phyloP scores from a whole-genome alignment of 331 rosid genomes.

The Spiraea crenata region DNA sequence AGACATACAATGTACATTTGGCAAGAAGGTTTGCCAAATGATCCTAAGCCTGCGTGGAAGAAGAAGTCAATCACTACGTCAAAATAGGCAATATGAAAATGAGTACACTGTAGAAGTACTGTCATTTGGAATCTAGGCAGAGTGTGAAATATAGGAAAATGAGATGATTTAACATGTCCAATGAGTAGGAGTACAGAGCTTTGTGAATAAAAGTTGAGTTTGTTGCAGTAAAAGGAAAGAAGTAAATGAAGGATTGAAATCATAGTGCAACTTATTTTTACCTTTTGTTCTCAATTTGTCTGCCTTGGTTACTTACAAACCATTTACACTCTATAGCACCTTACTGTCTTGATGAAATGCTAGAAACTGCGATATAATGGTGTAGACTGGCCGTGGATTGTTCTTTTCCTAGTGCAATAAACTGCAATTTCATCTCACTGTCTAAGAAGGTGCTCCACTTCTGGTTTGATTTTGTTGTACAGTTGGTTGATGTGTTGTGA shows the following conservation, averaged over 20 bases:
- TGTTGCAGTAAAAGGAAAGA: not conserved
- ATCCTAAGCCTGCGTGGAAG: no score
- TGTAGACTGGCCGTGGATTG: not conserved
- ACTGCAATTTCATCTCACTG: not conserved
- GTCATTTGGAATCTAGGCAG: not conserved
- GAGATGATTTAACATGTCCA: not conserved
- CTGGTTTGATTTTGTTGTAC: not conserved
- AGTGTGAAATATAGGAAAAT: not conserved
- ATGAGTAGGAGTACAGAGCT: not conserved
- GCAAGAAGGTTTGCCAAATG: no score
- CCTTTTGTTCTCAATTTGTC: not conserved
- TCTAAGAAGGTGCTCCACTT: not conserved
- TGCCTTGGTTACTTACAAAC: not conserved
- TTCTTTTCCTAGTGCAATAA: not conserved
- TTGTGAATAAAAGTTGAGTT: not conserved
- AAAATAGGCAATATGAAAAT: no score
- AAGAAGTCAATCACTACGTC: no score
- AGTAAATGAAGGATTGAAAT: slow-evolving; percentile 3
- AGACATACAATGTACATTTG: no score
- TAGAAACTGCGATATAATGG: not conserved
- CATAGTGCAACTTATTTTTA: not conserved
- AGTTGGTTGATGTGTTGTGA: slow-evolving; percentile 5
- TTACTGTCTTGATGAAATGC: not conserved
- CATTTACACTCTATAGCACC: not conserved
- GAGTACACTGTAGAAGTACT: not conserved